Evolutionary conservation across 1,284 basidiomycete species (phyloP), one percentile per base, ranked within the genome.

Genomic region (Earliella scabrosa): DNA sequence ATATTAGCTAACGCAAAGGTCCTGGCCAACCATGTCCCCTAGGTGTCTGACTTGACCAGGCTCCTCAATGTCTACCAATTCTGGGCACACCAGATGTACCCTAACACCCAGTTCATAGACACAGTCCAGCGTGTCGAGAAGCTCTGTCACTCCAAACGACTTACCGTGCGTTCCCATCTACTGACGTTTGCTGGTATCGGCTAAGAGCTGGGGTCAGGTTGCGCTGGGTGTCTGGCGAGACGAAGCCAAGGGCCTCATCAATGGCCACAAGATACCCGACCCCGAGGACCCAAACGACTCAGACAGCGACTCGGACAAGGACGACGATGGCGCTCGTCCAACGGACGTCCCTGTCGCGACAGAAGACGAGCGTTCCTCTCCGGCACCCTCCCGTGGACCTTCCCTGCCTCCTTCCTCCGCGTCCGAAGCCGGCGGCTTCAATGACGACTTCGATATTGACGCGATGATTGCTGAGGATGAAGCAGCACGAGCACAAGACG

Each of bases 11-110:
- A 16, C 57, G 44, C 32, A 23, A 16, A 31, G 10, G 18, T 54
- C 23, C 46, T 29, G 32, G 23, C 26, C 54, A 31, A 56, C 27
- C 39, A 39, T 11, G 21, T 43, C 24, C 20, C 43, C 5, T 66
- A 96, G 94, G 77, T 77, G 21, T 73, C 82, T 51, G 95, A 98
- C 70, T 80, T 98, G 34, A 83, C 84, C 60, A 79, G 88, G 31
- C 73, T 97, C 16, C 77, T 97, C 51, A 84, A 88, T 61, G 75
- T 90, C 50, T 97, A 97, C 68, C 93, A 94, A 65, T 89, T 95
- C 66, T 98, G 95, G 95, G 82, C 93, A 2, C 95, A 97, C 72
- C 82, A 82, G 63, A 82, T 98, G 81, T 95, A 90, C 68, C 95
- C 95, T 2, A 93, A 90, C 68, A 88, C 83, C 8, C 86, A 88